A percentile compares a stretch with the other conserved stretches of the same genome.
These are phyloP conservation scores for Cladosporium oxysporum DNA, from an alignment of 2,329 filamentous ascomycete species.

Conservation along the genomic window DNA sequence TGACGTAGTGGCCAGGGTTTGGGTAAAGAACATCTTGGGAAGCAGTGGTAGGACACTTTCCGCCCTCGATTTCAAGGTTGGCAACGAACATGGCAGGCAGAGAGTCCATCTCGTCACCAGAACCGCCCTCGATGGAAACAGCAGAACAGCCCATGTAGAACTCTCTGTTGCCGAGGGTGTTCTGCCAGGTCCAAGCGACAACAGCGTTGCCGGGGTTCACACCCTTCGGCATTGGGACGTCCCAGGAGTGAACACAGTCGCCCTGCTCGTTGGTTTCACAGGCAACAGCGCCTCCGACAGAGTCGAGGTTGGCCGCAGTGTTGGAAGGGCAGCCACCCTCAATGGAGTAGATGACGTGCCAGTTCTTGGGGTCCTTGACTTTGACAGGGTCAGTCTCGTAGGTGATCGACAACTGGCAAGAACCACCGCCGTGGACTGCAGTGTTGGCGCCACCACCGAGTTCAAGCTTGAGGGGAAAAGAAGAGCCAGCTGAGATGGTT, in stretches of 20 bases:
- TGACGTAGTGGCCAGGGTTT: conserved; percentile 62
- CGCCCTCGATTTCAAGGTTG: conserved; percentile 56
- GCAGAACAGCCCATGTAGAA: conserved; percentile 98
- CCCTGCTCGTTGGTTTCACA: conserved; percentile 23
- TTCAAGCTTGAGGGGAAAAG: conserved; percentile 63
- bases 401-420: conserved; percentile 85
- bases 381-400: conserved; percentile 61
- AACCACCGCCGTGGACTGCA: conserved; percentile 86
- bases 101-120: conserved; percentile 47
- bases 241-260: conserved; percentile 56
- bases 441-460: conserved; percentile 53
- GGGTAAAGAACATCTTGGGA: conserved; percentile 64
- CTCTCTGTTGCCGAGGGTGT: conserved; percentile 87
- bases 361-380: conserved; percentile 58
- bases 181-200: conserved; percentile 93
- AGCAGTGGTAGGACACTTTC: conserved; percentile 47
- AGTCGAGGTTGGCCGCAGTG: conserved; percentile 54
- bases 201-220: conserved; percentile 76
- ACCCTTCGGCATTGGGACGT: conserved; percentile 70
- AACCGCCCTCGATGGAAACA: conserved; percentile 61
- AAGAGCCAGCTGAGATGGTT: conserved; percentile 63
- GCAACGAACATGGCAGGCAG: conserved; percentile 74
- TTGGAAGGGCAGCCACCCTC: conserved; percentile 80
- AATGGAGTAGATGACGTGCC: conserved; percentile 88
- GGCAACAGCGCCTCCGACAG: not conserved